Conservation (phyloP, 2,329 filamentous ascomycete species). For the Fusarium algeriense region DNA sequence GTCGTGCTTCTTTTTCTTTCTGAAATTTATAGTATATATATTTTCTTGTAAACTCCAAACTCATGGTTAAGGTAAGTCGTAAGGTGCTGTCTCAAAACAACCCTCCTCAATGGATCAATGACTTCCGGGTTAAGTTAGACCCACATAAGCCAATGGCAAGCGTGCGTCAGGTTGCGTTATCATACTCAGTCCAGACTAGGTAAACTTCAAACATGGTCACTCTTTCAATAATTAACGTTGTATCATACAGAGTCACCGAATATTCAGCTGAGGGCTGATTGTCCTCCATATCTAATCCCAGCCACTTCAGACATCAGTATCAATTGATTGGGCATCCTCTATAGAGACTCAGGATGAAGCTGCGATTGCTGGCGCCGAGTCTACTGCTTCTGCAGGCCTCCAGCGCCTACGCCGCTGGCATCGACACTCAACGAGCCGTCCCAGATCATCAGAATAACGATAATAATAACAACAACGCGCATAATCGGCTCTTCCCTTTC, state of each 20-base stretch:
- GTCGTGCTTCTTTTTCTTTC: no score
- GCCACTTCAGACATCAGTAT: conserved; percentile 2
- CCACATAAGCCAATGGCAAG: conserved; percentile 12
- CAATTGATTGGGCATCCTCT: conserved; percentile 6
- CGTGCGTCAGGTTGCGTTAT: conserved; percentile 10
- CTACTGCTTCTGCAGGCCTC: conserved; percentile 47
- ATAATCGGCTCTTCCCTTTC: conserved; percentile 58
- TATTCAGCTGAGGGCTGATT: conserved; percentile 9
- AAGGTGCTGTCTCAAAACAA: neutral
- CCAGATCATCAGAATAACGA: conserved; percentile 28
- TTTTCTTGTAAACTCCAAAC: no score
- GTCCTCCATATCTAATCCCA: neutral
- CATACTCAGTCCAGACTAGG: neutral
- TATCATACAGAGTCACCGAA: conserved; percentile 28
- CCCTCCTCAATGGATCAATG: neutral
- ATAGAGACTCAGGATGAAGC: conserved; percentile 35
- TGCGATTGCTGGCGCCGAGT: conserved; percentile 45
- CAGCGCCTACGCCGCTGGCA: conserved; percentile 48
- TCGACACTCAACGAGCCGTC: conserved; percentile 44
- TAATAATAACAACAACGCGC: conserved; percentile 18
- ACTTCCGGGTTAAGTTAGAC: neutral
- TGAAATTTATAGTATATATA: no score
- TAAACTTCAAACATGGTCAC: conserved; percentile 16
- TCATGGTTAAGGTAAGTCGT: no score
- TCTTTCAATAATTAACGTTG: conserved; percentile 20